Percentiles rank a stretch among this genome's conserved stretches.
Evolutionary conservation across 768 basidiomycete genomes (phyloP).

Genomic region (Galerina marginata): DNA sequence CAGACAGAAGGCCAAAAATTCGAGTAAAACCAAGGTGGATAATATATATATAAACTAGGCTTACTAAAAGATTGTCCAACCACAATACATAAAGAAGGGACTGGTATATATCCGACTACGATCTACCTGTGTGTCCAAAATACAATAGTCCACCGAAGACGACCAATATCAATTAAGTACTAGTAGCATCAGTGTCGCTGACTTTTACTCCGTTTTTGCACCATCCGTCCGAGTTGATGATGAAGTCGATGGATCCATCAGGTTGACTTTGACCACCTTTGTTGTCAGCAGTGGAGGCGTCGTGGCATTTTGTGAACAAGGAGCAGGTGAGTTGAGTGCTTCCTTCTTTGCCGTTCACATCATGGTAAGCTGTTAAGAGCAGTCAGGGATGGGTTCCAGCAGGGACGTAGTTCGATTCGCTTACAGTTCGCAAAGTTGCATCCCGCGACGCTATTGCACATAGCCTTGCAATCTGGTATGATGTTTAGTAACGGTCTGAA

Average conservation of each 20-base stretch:
- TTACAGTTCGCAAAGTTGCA: slow-evolving; percentile 50
- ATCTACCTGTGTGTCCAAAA: too few relatives aligned
- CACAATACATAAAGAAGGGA: too few relatives aligned
- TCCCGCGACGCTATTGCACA: slow-evolving; percentile 46
- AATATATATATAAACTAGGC: too few relatives aligned
- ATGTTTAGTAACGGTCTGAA: neutral
- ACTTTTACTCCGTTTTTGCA: slow-evolving; percentile 37
- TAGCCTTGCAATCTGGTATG: slow-evolving; percentile 45
- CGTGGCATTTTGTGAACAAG: slow-evolving; percentile 46
- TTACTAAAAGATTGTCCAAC: too few relatives aligned
- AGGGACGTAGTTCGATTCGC: slow-evolving; percentile 15
- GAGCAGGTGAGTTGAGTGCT: slow-evolving; percentile 50
- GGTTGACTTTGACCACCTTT: slow-evolving; percentile 48
- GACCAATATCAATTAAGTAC: neutral
- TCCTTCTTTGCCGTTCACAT: slow-evolving; percentile 52
- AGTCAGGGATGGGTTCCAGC: neutral
- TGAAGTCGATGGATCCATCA: slow-evolving; percentile 44
- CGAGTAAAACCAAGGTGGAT: too few relatives aligned
- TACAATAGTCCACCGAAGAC: too few relatives aligned
- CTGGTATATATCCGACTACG: too few relatives aligned
- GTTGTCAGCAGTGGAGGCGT: slow-evolving; percentile 42
- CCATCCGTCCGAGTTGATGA: slow-evolving; percentile 46
- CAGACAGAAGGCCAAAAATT: too few relatives aligned
- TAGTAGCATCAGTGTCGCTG: neutral
- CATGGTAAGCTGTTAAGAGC: slow-evolving; percentile 41